phyloP scores from a whole-genome alignment of 2,329 filamentous ascomycete species.

The Ceratocystis ficicola region DNA sequence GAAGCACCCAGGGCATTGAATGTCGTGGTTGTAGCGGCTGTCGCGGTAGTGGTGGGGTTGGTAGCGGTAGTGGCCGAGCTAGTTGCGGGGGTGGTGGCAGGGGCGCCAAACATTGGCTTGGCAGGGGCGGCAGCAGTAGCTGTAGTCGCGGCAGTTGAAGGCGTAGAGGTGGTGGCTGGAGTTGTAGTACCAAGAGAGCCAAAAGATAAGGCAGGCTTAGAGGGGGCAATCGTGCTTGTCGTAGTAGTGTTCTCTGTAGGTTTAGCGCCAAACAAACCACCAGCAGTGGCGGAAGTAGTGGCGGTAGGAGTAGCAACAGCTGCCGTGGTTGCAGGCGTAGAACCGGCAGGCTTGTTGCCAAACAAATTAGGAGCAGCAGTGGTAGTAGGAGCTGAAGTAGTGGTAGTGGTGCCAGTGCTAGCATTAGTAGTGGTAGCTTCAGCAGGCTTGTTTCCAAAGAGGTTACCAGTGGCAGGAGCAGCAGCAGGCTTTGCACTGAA shows the following conservation, averaged over 20 bases:
- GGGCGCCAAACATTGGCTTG: conserved; percentile 20
- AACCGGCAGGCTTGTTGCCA: conserved; percentile 21
- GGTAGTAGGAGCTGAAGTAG: conserved; percentile 24
- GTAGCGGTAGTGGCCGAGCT: conserved; percentile 22
- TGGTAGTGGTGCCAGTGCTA: conserved; percentile 28
- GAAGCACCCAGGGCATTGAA: conserved; percentile 51
- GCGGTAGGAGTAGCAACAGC: background rate
- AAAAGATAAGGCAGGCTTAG: conserved; percentile 29
- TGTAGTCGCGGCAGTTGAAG: conserved; percentile 11
- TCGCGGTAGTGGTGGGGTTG: conserved; percentile 22
- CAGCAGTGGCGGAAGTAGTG: background rate
- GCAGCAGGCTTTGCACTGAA: conserved; percentile 26
- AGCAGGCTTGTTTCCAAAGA: conserved; percentile 21
- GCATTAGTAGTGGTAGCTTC: conserved; percentile 24
- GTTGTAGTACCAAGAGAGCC: conserved; percentile 32
- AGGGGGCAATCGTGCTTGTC: conserved; percentile 22
- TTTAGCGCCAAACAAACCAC: conserved; percentile 34
- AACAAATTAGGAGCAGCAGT: conserved; percentile 23
- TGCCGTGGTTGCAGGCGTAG: conserved; percentile 9
- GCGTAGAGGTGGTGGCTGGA: conserved; percentile 24
- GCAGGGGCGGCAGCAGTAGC: conserved; percentile 8
- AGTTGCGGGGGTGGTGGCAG: conserved; percentile 18
- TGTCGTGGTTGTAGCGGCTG: conserved; percentile 28
- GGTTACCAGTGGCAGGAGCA: conserved; percentile 25
- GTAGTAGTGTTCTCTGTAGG: conserved; percentile 30